Conservation (phyloP, 2,329 filamentous ascomycete species). For the Salinomyces thailandicus region DNA sequence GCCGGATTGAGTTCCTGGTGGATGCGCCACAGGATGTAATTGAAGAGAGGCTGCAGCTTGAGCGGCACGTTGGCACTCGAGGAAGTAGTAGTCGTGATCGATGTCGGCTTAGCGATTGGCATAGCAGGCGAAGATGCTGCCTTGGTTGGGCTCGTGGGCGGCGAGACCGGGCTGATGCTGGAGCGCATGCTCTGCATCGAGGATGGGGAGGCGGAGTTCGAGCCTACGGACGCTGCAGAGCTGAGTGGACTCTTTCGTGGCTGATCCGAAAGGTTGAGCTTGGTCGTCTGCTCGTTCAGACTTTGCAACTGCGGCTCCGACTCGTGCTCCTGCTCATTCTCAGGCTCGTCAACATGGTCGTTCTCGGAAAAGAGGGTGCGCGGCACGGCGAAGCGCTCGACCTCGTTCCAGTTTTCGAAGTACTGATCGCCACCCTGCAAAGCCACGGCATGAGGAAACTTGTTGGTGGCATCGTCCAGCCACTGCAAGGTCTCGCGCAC, state of each 20-base stretch:
- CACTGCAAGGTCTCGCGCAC: conserved; percentile 40
- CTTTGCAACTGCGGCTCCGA: conserved; percentile 21
- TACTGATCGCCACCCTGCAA: conserved; percentile 40
- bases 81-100: conserved; percentile 6
- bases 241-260: conserved; percentile 33
- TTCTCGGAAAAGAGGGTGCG: conserved; percentile 41
- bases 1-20: conserved; percentile 39
- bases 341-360: conserved; percentile 32
- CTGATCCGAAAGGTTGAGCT: conserved; percentile 19
- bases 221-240: conserved; percentile 33
- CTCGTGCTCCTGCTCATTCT: conserved; percentile 30
- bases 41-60: conserved; percentile 38
- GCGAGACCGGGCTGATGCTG: conserved; percentile 23
- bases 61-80: conserved; percentile 28
- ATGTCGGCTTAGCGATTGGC: conserved; percentile 8
- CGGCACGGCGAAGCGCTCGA: conserved; percentile 39
- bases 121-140: conserved; percentile 12
- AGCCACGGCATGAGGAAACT: conserved; percentile 32
- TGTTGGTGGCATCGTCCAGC: conserved; percentile 42
- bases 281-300: conserved; percentile 29
- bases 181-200: conserved; percentile 31
- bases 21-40: conserved; percentile 42
- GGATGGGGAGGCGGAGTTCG: conserved; percentile 30
- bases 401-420: conserved; percentile 39
- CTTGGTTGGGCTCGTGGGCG: conserved; percentile 25